A percentile compares a stretch with the other conserved stretches of the same genome.
These are phyloP conservation scores for Pseudopyricularia cyperi DNA, from an alignment of 2,329 filamentous ascomycete genomes.

Conservation along the genomic window DNA sequence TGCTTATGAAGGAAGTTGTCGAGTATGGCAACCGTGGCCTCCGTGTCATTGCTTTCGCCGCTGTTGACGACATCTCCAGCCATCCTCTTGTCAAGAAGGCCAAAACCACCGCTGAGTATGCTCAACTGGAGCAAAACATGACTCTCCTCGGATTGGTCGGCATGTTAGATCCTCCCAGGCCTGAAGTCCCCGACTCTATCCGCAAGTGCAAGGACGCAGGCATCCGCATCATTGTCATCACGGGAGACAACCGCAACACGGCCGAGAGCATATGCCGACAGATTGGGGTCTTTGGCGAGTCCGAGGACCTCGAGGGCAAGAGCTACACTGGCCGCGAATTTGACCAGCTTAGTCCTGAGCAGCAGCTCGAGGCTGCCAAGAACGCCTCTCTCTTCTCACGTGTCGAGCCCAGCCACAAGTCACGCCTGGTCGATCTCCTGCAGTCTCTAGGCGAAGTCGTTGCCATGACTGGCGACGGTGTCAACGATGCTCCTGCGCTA, in stretches of 20 bases:
- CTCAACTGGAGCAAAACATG: conserved; percentile 81
- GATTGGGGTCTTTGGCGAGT: conserved; percentile 78
- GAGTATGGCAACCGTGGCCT: conserved; percentile 88
- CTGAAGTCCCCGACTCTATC: conserved; percentile 79
- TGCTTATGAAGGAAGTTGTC: conserved; percentile 68
- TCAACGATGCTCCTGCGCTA: conserved; percentile 92
- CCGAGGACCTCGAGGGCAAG: conserved; percentile 79
- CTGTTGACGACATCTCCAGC: conserved; percentile 59
- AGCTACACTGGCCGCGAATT: conserved; percentile 94
- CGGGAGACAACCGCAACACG: conserved; percentile 94
- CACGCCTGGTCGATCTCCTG: conserved; percentile 90
- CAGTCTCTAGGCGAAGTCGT: conserved; percentile 90
- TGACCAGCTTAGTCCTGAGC: conserved; percentile 63
- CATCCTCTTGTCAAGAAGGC: conserved; percentile 61
- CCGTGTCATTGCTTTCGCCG: conserved; percentile 87
- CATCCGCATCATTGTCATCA: conserved; percentile 95
- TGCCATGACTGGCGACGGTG: conserved; percentile 97
- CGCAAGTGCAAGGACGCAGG: conserved; percentile 82
- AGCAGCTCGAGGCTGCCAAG: conserved; percentile 76
- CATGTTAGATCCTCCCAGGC: conserved; percentile 93
- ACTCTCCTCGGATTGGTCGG: conserved; percentile 87
- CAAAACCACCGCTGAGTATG: conserved; percentile 73
- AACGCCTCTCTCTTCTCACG: conserved; percentile 86
- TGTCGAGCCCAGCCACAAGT: conserved; percentile 92
- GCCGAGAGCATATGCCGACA: conserved; percentile 96